phyloP scores from a whole-genome alignment of 495 filamentous ascomycete species.

The Hypoxylon fuscum region DNA sequence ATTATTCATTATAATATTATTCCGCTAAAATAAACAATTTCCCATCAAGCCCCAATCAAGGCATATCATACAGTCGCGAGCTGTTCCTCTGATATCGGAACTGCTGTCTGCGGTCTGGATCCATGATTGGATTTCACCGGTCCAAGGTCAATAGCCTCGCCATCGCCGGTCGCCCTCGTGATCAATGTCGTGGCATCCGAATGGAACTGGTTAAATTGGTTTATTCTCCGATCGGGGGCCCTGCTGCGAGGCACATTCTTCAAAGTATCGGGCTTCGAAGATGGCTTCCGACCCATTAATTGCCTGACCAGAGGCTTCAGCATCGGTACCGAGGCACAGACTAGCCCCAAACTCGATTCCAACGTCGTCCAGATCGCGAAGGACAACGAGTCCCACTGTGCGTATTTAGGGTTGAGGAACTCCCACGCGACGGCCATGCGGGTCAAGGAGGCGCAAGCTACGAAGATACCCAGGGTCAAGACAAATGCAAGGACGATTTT shows the following conservation, averaged over 20 bases:
- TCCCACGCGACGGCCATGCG: conserved; percentile 41
- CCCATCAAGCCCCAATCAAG: neutral
- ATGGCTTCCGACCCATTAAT: conserved; percentile 36
- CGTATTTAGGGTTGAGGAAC: conserved; percentile 40
- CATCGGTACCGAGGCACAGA: conserved; percentile 41
- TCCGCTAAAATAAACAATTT: neutral
- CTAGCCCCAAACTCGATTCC: conserved; percentile 34
- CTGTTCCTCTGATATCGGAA: conserved; percentile 18
- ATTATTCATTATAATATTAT: conserved; percentile 25
- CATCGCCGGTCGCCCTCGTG: conserved; percentile 11
- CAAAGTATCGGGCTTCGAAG: conserved; percentile 30
- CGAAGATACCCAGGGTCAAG: conserved; percentile 48
- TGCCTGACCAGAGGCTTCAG: conserved; percentile 34
- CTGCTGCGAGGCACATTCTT: conserved; percentile 32
- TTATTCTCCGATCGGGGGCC: neutral
- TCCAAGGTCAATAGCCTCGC: conserved; percentile 16
- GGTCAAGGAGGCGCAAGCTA: conserved; percentile 48
- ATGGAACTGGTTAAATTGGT: conserved; percentile 17
- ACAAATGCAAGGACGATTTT: conserved; percentile 46
- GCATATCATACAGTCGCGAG: conserved; percentile 21
- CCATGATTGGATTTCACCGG: conserved; percentile 17
- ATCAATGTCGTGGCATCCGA: conserved; percentile 35
- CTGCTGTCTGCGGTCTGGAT: conserved; percentile 7
- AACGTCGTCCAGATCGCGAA: conserved; percentile 42
- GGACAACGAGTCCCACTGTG: conserved; percentile 36